phyloP scores from a whole-genome alignment of 192 early-diverging fungal genomes.

The Linnemannia exigua region DNA sequence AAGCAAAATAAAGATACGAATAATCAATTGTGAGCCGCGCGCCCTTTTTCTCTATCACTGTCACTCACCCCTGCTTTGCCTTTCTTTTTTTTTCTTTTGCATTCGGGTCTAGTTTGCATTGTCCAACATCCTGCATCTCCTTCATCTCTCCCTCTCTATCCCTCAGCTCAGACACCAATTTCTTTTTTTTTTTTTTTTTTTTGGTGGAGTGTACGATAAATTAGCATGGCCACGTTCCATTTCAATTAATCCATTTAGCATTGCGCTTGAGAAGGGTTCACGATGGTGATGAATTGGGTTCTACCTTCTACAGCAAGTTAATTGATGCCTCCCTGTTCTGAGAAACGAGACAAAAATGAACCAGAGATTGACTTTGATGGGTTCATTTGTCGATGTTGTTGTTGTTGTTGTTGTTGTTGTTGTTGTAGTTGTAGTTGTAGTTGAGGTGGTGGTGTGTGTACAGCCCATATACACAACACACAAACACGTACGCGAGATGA shows the following conservation, averaged over 20 bases:
- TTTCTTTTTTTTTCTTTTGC: neutral
- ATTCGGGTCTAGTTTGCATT: neutral
- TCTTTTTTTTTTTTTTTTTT: neutral
- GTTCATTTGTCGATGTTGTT: neutral
- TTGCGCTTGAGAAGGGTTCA: neutral
- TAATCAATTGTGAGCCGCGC: neutral
- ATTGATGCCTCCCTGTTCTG: neutral
- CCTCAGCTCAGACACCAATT: neutral
- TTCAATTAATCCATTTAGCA: neutral
- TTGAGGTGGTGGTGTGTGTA: no score
- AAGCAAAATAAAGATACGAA: neutral
- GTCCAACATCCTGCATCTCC: no score
- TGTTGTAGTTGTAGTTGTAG: no score
- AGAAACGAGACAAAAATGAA: neutral
- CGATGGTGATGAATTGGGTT: neutral
- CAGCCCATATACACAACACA: no score
- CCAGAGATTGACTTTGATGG: neutral
- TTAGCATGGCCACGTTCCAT: neutral
- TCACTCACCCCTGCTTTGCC: neutral
- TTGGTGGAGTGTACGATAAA: no score
- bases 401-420: no score
- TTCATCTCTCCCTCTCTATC: neutral
- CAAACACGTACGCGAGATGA: neutral
- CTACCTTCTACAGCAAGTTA: neutral
- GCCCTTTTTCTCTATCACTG: neutral